Percentiles rank a stretch among this genome's conserved stretches.
Conservation (phyloP, 2,329 filamentous ascomycete genomes). For the Neopestalotiopsis rosae region DNA sequence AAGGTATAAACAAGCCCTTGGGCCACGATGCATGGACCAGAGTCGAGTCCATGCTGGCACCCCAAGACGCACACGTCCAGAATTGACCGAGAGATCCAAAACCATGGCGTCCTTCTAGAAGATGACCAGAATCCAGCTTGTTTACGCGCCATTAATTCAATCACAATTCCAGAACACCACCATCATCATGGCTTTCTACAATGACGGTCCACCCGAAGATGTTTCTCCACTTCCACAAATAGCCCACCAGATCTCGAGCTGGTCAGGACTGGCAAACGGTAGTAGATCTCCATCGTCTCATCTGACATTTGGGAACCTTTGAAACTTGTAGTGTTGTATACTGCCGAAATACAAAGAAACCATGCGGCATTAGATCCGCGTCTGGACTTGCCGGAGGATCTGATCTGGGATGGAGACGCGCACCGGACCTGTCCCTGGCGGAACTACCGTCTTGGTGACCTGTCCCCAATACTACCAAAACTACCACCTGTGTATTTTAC, state of each 20-base stretch:
- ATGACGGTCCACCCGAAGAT: conserved; percentile 8
- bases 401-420: not conserved
- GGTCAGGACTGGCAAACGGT: not conserved
- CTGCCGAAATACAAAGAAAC: not conserved
- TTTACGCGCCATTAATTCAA: conserved; percentile 7
- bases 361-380: conserved; percentile 7
- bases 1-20: not conserved
- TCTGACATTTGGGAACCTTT: conserved; percentile 5
- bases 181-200: not conserved
- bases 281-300: conserved; percentile 16
- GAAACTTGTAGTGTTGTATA: conserved; percentile 1
- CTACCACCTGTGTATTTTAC: not conserved
- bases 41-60: not conserved
- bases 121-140: conserved; percentile 2
- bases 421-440: not conserved
- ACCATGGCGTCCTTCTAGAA: conserved; percentile 16
- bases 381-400: conserved; percentile 2
- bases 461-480: not conserved
- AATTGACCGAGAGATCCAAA: conserved; percentile 6
- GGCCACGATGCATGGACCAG: conserved; percentile 10
- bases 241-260: not conserved
- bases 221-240: not conserved
- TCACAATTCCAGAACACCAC: conserved; percentile 17
- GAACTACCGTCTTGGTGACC: not conserved
- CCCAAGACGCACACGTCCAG: not conserved